These are phyloP conservation scores for Penicillium sp. DNA, from an alignment of 2,329 filamentous ascomycete species.

Conservation along the genomic window DNA sequence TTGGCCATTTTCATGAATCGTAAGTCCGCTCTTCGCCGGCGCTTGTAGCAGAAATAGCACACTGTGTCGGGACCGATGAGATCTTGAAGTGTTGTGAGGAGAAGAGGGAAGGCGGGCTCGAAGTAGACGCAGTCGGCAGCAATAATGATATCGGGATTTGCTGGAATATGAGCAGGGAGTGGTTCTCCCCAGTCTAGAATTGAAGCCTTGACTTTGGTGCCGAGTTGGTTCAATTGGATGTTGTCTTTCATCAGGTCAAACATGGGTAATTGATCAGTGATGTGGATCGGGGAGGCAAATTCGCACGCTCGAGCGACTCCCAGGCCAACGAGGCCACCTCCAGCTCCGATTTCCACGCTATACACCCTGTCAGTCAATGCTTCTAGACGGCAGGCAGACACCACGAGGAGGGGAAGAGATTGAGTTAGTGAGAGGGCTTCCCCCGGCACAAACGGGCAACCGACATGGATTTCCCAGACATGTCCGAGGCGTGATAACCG, in stretches of 20 bases:
- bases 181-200: slow-evolving; percentile 77
- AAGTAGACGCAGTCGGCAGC: slow-evolving; percentile 98
- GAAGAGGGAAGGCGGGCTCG: slow-evolving; percentile 88
- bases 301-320: slow-evolving; percentile 62
- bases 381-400: background rate
- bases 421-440: background rate
- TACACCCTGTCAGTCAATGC: slow-evolving; percentile 4
- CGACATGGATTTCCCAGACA: slow-evolving; percentile 74
- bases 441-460: slow-evolving; percentile 39
- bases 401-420: background rate
- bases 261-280: slow-evolving; percentile 91
- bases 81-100: slow-evolving; percentile 76
- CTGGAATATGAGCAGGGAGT: slow-evolving; percentile 42
- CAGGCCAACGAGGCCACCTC: slow-evolving; percentile 80
- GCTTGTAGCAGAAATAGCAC: slow-evolving; percentile 95
- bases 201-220: slow-evolving; percentile 64
- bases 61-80: slow-evolving; percentile 68
- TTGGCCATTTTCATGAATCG: slow-evolving; percentile 73
- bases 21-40: slow-evolving; percentile 78
- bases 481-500: slow-evolving; percentile 66
- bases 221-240: slow-evolving; percentile 76
- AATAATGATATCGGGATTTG: slow-evolving; percentile 77
- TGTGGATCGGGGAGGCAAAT: slow-evolving; percentile 62
- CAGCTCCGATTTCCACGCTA: slow-evolving; percentile 89
- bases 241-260: slow-evolving; percentile 83